Evolutionary conservation across 306 rosid species (phyloP).

Genomic region (Quercus ilex): DNA sequence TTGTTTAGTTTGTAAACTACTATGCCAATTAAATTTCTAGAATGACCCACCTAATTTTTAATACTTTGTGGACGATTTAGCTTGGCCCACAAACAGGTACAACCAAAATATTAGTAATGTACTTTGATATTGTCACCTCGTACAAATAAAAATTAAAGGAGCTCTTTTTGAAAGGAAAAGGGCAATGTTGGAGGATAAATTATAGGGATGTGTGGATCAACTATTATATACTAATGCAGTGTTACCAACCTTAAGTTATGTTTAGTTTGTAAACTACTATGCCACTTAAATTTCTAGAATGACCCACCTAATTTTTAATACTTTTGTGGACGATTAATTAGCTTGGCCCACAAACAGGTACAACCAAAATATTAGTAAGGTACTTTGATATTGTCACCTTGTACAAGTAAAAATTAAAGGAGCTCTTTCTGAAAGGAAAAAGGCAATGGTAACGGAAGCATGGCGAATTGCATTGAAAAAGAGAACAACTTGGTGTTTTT

Average conservation of each 20-base stretch:
- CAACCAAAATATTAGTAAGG: too few relatives aligned
- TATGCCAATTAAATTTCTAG: conserved; percentile 19
- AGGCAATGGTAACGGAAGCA: background rate
- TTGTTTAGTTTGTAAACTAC: conserved; percentile 15
- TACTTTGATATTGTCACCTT: too few relatives aligned
- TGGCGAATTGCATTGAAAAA: too few relatives aligned
- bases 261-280: conserved; percentile 18
- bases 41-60: conserved; percentile 26
- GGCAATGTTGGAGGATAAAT: background rate
- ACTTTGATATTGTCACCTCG: too few relatives aligned
- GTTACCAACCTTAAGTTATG: background rate
- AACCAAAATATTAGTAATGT: too few relatives aligned
- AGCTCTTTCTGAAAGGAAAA: background rate
- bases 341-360: background rate
- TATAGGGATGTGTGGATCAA: background rate
- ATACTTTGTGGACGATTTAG: too few relatives aligned
- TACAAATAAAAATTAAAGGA: background rate
- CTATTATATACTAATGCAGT: conserved; percentile 13
- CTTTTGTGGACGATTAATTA: too few relatives aligned
- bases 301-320: conserved; percentile 25
- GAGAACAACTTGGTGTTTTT: background rate
- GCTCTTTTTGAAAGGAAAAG: background rate
- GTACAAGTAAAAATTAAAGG: background rate
- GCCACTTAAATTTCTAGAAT: conserved; percentile 18
- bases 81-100: background rate